phyloP scores from a whole-genome alignment of 352 stramenopile genomes.

The Phytophthora fragariaefolia region DNA sequence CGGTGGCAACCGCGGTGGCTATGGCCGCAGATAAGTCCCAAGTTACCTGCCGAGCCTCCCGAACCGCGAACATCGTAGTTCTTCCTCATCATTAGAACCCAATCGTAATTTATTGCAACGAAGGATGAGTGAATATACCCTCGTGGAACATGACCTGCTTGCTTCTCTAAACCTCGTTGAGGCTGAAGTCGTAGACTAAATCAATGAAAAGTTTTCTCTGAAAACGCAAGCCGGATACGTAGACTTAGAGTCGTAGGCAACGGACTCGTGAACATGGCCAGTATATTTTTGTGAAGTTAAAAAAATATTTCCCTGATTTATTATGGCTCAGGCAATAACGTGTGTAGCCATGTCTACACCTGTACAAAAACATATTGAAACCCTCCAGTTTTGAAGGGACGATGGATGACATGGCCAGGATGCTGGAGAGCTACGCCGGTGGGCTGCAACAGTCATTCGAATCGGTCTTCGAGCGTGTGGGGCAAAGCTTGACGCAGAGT shows the following conservation, averaged over 20 bases:
- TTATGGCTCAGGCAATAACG: no score
- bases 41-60: constrained; percentile 15
- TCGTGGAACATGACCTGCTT: not conserved
- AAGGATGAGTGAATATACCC: constrained; percentile 41
- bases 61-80: constrained; percentile 20
- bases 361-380: no score
- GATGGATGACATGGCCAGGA: constrained; percentile 56
- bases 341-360: constrained; percentile 18
- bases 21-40: constrained; percentile 37
- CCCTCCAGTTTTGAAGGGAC: constrained; percentile 36
- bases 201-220: no score
- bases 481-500: constrained; percentile 70
- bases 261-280: no score
- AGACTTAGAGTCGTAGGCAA: no score
- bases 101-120: constrained; percentile 52
- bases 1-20: constrained; percentile 26
- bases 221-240: no score
- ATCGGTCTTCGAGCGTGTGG: constrained; percentile 71
- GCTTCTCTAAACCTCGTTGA: not conserved
- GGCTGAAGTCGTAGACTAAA: no score
- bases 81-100: constrained; percentile 50
- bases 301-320: no score
- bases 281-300: no score
- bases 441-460: constrained; percentile 79
- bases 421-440: constrained; percentile 65